Evolutionary conservation across 805 yeast species (phyloP), one percentile per base, ranked within the genome.

Genomic region (Isabelozyma gotoi): DNA sequence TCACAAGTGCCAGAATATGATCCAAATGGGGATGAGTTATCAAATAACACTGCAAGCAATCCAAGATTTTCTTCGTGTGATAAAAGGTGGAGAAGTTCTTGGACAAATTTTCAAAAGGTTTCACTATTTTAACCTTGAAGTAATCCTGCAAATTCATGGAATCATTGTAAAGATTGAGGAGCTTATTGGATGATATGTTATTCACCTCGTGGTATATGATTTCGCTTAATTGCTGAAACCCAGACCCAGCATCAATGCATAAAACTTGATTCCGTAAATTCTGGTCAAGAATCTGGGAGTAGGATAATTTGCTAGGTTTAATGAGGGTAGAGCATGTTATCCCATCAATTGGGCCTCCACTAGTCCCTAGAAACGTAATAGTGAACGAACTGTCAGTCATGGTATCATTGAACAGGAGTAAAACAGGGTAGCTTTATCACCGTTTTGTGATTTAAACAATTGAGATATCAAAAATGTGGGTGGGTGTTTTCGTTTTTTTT

Each of bases 11-110:
- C 7, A 77, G 59, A 11, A 88, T 71, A 59, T 90, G 97, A 60
- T 90, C 97, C 40, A 90, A 57, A 62, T 90, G 97, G 0, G 92
- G 80, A 62, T 90, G 97, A 0, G 96, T 80, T 19, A 90, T 75
- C 38, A 84, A 66, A 49, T 75, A 80, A 24, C 67, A 67, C 6
- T 65, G 56, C 2, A 82, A 57, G 5, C 60, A 49, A 4, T 63
- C 61, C 21, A 72, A 60, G 4, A 81, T 33, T 21, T 48, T 40
- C 37, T 53, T 51, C 3, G 77, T 56, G 17, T 57, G 41, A 39
- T 59, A 52, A 40, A 63, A 59, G 7, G 74, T 58, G 20, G 66
- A 50, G 19, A 36, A 27, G 4, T 18, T 41, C 38, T 50, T 12
- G 7, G 41, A 24, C 27, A 56, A 48, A 3, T 49, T 20, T 14